Base-by-base conservation (phyloP, 192 early-diverging fungal species). In the Rhizophlyctis rosea region DNA sequence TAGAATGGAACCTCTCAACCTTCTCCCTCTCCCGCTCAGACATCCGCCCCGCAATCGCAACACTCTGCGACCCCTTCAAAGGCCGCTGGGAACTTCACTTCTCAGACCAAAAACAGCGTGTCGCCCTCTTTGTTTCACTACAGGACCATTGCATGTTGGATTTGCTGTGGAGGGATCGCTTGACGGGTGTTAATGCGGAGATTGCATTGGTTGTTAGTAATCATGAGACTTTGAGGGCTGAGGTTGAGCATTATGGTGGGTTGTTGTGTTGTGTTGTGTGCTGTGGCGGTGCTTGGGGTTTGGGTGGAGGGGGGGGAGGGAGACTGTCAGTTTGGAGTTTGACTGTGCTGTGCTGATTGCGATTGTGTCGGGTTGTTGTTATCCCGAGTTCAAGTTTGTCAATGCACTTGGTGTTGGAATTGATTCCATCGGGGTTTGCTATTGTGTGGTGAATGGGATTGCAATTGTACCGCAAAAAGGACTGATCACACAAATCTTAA, bases 81-180 rank as follows among this genome's bases (percentile, higher is more conserved):
- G 64, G 64, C 39, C 54, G 64, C 0, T 48, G 28, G 34, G 33
- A 58, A 29, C 64, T 65, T 29, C 55, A 57, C 25, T 65, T 65
- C 32, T 58, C 64, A 13, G 64, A 65, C 54, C 28, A 25, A 4
- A n/a, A 29, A 4, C 64, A 65, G 54, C 54, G 55, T 3, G 47
- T 65, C 0, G 64, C 64, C 54, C 4, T 69, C 24, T 64, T 59
- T 55, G 33, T 52, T 30, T 73, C 71, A 16, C 50, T 47, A 28
- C 56, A 63, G 31, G 72, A 73, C 34, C 57, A 59, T 32, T 69
- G 67, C 30, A 34, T 64, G 18, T 58, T 59, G 18, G 72, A 69
- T 35, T 18, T 62, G 0, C 9, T 69, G 54, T 7, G 57, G 1
- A 32, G 51, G 49, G 18, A 44, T 30, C 7, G 50, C 24, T 4